These are phyloP conservation scores for Talaromyces islandicus DNA, from an alignment of 2,329 filamentous ascomycete genomes.

Conservation along the genomic window DNA sequence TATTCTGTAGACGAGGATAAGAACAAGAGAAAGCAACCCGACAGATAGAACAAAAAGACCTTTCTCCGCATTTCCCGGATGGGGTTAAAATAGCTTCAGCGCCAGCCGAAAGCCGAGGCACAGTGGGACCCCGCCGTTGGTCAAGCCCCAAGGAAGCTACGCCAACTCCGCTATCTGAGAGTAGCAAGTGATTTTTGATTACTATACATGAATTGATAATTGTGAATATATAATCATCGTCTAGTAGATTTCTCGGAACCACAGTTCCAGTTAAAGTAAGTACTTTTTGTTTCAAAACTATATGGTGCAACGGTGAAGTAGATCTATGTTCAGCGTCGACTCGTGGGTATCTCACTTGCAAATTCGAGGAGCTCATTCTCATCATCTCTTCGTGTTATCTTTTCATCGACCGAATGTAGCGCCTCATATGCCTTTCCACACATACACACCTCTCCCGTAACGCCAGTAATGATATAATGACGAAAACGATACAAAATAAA, in stretches of 20 bases:
- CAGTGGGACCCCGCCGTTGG: background rate
- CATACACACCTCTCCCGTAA: constrained; percentile 24
- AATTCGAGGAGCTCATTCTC: constrained; percentile 42
- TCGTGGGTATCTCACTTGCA: constrained; percentile 43
- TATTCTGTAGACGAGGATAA: background rate
- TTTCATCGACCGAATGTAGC: constrained; percentile 15
- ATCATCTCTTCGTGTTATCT: constrained; percentile 31
- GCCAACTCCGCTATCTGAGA: too few relatives aligned
- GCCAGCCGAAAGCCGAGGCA: background rate
- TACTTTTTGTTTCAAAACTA: background rate
- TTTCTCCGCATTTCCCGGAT: constrained; percentile 1
- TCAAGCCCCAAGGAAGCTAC: too few relatives aligned
- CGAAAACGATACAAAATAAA: constrained; percentile 8
- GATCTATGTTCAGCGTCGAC: constrained; percentile 41
- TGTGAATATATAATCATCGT: background rate
- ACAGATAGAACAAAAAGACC: background rate
- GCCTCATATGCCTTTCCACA: constrained; percentile 21
- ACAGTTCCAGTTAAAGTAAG: background rate
- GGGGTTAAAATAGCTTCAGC: background rate
- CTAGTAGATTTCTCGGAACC: background rate
- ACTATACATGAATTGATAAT: background rate
- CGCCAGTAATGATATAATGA: constrained; percentile 20
- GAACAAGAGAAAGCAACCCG: background rate
- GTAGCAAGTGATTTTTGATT: too few relatives aligned
- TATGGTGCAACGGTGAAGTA: constrained; percentile 3